Evolutionary conservation across 257 asterid genomes (phyloP), one percentile per base, ranked within the genome.

Genomic region (Solanum bulbocastanum): DNA sequence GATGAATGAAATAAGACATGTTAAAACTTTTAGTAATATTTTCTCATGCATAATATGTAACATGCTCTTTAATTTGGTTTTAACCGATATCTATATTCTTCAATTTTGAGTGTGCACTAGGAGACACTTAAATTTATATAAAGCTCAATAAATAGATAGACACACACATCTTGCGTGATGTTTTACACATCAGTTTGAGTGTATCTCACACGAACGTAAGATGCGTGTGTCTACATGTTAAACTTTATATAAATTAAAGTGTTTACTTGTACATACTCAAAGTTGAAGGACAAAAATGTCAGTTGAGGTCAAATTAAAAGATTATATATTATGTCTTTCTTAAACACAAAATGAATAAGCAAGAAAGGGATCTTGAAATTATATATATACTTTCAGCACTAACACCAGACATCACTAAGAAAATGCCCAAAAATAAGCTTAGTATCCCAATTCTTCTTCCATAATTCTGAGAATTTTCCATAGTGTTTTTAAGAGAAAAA

Each of bases 331-430:
- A 27, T 13, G 2, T 35, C 36, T 62, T 62, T n/a, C 71, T 62
- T 11, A 62, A n/a, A 62, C 4, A n/a, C 15, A 62, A 62, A 62
- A 62, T 10, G 16, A 62, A 10, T 62, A 62, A 10, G 16, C 71
- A 62, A 62, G 33, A 42, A 62, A 40, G 12, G 5, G 25, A 42
- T 27, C 16, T 22, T 37, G 69, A 89, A 82, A 58, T 10, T 25
- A 16, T 62, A 2, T 62, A 3, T 27, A 88, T 89, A 94, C 96
- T 87, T 89, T 92, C 95, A 0, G 95, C 91, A 68, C 88, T 85
- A 88, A 88, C 92, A 33, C 35, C 39, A 16, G 86, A 75, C 42
- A 88, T 71, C 83, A 90, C 56, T 13, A 89, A 6, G 66, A 87
- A 86, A 32, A 89, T 37, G 76, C 87, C 3, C 23, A 93, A 37